Percentiles rank a stretch among this genome's conserved stretches.
These are phyloP conservation scores for Scheffersomyces lignosus DNA, from an alignment of 805 yeast species.

Conservation along the genomic window DNA sequence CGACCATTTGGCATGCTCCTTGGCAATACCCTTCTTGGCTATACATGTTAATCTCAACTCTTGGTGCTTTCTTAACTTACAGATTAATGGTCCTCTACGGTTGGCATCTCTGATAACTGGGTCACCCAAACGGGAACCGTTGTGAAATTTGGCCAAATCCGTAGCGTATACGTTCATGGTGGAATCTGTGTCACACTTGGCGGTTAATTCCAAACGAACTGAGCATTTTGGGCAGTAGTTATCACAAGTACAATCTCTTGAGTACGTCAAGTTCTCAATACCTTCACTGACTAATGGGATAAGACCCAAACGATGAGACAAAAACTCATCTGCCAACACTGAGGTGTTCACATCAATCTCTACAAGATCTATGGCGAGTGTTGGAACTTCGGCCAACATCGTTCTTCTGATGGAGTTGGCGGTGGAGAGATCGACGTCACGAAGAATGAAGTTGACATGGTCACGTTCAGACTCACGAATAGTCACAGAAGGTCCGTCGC, in stretches of 20 bases:
- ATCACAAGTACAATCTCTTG: slow-evolving; percentile 97
- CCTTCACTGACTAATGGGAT: slow-evolving; percentile 85
- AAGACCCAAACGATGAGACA: slow-evolving; percentile 90
- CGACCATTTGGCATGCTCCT: slow-evolving; percentile 98
- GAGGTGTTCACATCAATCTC: slow-evolving; percentile 92
- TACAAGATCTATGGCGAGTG: slow-evolving; percentile 93
- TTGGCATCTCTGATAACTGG: slow-evolving; percentile 83
- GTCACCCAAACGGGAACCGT: slow-evolving; percentile 59
- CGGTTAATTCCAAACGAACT: slow-evolving; percentile 81
- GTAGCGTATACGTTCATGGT: slow-evolving; percentile 89
- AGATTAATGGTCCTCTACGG: slow-evolving; percentile 82
- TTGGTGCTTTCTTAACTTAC: slow-evolving; percentile 90
- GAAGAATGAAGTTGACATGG: slow-evolving; percentile 84
- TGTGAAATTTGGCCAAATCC: slow-evolving; percentile 55
- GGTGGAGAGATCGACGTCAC: slow-evolving; percentile 83
- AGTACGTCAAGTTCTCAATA: slow-evolving; percentile 80
- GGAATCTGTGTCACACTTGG: slow-evolving; percentile 84
- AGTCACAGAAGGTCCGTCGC: slow-evolving; percentile 74
- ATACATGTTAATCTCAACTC: slow-evolving; percentile 86
- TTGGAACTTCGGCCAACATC: slow-evolving; percentile 95
- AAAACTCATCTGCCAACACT: slow-evolving; percentile 94
- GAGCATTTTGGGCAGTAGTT: slow-evolving; percentile 96
- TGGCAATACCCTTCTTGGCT: slow-evolving; percentile 96
- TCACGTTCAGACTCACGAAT: slow-evolving; percentile 85
- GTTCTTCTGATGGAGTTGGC: slow-evolving; percentile 92